A percentile compares a stretch with the other conserved stretches of the same genome.
Conservation (phyloP, 148 eudicot species). For the Rhododendron molle region DNA sequence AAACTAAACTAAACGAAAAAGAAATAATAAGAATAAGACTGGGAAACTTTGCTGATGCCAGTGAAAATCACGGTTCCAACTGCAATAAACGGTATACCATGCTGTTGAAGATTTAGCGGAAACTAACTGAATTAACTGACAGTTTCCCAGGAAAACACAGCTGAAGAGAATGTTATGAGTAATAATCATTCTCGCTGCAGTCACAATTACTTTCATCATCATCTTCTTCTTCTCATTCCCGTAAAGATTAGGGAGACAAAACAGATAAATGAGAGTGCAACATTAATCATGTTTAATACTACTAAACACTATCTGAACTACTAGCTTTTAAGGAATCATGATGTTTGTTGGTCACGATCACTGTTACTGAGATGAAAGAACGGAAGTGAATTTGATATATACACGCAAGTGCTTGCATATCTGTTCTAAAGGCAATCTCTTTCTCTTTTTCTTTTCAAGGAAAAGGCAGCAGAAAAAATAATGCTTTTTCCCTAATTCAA, state of each 20-base stretch:
- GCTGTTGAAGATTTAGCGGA: not conserved
- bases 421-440: not conserved
- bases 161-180: not conserved
- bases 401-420: not conserved
- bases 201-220: not conserved
- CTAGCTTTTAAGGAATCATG: conserved; percentile 4
- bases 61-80: not conserved
- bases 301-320: not conserved
- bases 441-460: conserved; percentile 1
- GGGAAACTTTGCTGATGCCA: not conserved
- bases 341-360: not conserved
- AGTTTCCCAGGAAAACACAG: not conserved
- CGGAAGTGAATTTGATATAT: not conserved
- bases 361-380: not conserved
- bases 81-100: not conserved
- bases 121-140: not conserved
- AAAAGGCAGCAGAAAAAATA: conserved; percentile 1
- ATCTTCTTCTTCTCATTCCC: no score
- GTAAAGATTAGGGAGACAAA: not conserved
- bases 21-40: not conserved
- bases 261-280: not conserved
- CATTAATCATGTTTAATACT: not conserved
- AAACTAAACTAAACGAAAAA: not conserved
- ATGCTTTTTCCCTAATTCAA: not conserved
- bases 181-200: not conserved